Percentiles rank a stretch among this genome's conserved stretches.
Evolutionary conservation across 2,329 filamentous ascomycete genomes (phyloP).

Genomic region (Aspergillus candidus): DNA sequence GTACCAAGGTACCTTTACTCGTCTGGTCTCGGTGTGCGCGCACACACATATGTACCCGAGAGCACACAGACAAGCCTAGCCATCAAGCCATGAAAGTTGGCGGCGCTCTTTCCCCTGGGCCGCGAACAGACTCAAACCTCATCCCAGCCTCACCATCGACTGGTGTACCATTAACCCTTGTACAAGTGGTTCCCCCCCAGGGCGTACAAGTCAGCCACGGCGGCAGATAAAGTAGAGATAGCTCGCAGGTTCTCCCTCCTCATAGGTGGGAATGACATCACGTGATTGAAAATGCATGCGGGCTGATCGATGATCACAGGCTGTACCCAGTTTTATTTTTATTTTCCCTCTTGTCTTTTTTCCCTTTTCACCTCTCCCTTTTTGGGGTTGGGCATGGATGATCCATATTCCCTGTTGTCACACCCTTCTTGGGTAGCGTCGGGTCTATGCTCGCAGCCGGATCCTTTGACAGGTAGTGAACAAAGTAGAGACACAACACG

Average conservation of each 20-base stretch:
- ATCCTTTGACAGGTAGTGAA: too few relatives aligned
- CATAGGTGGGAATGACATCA: slow-evolving; percentile 12
- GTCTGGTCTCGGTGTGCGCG: background rate
- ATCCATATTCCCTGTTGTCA: background rate
- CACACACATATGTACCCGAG: slow-evolving; percentile 8
- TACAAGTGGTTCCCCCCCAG: slow-evolving; percentile 3
- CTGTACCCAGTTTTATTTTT: slow-evolving; percentile 6
- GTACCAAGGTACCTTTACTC: too few relatives aligned
- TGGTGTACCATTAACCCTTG: slow-evolving; percentile 9
- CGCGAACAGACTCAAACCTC: slow-evolving; percentile 8
- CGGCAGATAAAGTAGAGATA: slow-evolving; percentile 15
- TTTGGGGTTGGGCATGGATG: background rate
- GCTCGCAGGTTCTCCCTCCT: slow-evolving; percentile 3
- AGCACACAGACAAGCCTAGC: slow-evolving; percentile 2
- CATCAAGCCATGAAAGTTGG: background rate
- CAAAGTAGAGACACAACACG: too few relatives aligned
- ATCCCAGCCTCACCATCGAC: slow-evolving; percentile 7
- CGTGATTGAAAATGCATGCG: slow-evolving; percentile 19
- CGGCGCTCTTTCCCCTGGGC: slow-evolving; percentile 3
- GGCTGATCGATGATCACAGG: slow-evolving; percentile 21
- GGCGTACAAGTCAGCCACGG: slow-evolving; percentile 10
- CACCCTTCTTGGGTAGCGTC: too few relatives aligned
- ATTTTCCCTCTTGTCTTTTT: background rate
- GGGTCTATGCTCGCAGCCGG: too few relatives aligned
- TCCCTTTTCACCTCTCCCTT: background rate